These are phyloP conservation scores for Actinidia arguta DNA, from an alignment of 179 eudicot species.

Conservation along the genomic window DNA sequence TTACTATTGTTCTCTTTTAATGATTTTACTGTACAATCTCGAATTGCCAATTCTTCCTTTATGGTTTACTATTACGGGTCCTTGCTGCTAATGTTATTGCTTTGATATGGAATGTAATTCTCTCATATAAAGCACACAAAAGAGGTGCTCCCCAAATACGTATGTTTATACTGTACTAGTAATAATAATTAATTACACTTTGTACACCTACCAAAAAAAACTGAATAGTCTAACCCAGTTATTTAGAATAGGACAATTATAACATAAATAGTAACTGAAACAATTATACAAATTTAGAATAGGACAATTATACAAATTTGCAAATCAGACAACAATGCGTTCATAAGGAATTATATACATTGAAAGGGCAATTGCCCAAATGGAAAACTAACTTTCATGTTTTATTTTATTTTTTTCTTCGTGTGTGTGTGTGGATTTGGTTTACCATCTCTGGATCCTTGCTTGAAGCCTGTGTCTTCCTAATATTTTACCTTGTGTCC, in stretches of 20 bases:
- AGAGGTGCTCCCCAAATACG: slow-evolving; percentile 53
- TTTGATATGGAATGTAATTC: slow-evolving; percentile 68
- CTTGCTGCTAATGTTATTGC: slow-evolving; percentile 69
- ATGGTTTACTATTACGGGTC: slow-evolving; percentile 45
- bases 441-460: too few species aligned
- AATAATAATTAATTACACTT: not conserved
- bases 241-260: not conserved
- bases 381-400: not conserved
- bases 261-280: not conserved
- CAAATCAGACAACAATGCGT: not conserved
- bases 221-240: not conserved
- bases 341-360: not conserved
- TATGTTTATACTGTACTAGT: slow-evolving; percentile 11
- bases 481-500: too few species aligned
- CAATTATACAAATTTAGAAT: too few species aligned
- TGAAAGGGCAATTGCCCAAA: not conserved
- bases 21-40: not conserved
- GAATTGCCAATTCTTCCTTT: not conserved
- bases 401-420: not conserved
- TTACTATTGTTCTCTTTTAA: not conserved
- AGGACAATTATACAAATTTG: not conserved
- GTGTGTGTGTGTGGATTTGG: too few species aligned
- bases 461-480: not conserved
- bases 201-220: not conserved
- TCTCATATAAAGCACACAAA: slow-evolving; percentile 75